Evolutionary conservation across 164 flowering plant genomes (phyloP), one percentile per base, ranked within the genome.

Genomic region (Houttuynia cordata): DNA sequence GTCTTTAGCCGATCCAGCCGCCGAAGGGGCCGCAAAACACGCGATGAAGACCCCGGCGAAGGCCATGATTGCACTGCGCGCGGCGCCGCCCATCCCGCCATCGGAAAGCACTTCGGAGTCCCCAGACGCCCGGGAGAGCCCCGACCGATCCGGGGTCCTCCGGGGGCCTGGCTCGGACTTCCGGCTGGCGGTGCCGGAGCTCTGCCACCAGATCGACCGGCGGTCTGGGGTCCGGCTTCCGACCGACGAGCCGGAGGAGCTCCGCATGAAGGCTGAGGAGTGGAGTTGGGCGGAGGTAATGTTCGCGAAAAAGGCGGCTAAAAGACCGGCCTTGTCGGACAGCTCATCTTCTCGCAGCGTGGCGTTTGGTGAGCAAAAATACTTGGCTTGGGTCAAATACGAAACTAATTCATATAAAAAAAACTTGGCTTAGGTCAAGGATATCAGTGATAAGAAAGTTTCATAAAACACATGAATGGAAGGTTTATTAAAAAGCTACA

Each of bases 71-170:
- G 49, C 6, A 6, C 6, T 30, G 4, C 2, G 37, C 37, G 37
- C 37, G 37, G 37, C 37, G 6, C 37, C 37, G 37, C 37, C 49
- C 49, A 8, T 17, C 49, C 49, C 49, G 37, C 37, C 37, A 30
- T 6, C 6, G 37, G 6, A 6, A 10, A 45, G 17, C 49, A 12
- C 49, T 3, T 17, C 49, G 49, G 14, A 12, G 49, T 17, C 49
- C 1, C 49, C 61, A 50, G 61, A 4, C 21, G 41, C 21, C 12
- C 23, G 18, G 14, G 60, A 21, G 39, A 53, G 60, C 42, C 53
- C 66, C 1, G 47, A 24, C 41, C n/a, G 47, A 24, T 45, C 60
- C 42, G 60, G 66, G 47, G 56, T 63, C 59, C 51, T 18, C 34
- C 59, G 37, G 9, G 37, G 12, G 5, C 41, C 19, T 39, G 30